Percentiles rank a stretch among this genome's conserved stretches.
phyloP scores from a whole-genome alignment of 2,329 filamentous ascomycete species.

The Alternaria gansuensis region DNA sequence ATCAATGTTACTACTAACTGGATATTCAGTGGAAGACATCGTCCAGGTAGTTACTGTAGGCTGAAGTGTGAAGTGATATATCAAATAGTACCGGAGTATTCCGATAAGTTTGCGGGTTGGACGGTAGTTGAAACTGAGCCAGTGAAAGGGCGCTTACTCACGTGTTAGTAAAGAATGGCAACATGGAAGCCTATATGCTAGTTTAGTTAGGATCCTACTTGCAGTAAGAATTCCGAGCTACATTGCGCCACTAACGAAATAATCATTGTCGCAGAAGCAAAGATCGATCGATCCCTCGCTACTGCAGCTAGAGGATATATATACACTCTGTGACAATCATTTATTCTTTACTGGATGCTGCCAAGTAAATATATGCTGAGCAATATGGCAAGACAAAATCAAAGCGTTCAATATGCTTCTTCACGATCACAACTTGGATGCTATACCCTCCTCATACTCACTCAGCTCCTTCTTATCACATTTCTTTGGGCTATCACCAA shows the following conservation, averaged over 20 bases:
- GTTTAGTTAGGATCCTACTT: neutral
- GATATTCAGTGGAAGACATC: neutral
- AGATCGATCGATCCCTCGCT: neutral
- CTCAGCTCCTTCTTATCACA: slow-evolving; percentile 23
- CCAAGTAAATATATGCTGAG: too few species aligned
- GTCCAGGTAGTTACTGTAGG: neutral
- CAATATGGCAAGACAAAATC: too few species aligned
- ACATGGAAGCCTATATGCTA: neutral
- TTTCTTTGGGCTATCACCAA: slow-evolving; percentile 27
- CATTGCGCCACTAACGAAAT: neutral
- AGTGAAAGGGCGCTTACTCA: neutral
- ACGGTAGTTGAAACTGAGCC: too few species aligned
- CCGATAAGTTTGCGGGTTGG: neutral
- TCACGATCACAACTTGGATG: slow-evolving; percentile 13
- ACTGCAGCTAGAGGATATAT: too few species aligned
- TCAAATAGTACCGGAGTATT: neutral
- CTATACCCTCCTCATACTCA: slow-evolving; percentile 20
- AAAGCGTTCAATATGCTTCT: neutral
- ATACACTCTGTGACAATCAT: too few species aligned
- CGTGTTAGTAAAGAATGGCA: neutral
- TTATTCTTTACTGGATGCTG: too few species aligned
- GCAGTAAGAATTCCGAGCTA: neutral
- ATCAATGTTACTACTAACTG: neutral
- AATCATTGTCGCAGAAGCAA: neutral
- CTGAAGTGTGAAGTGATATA: neutral